Conservation (phyloP, 1,139 yeast genomes). For the Spathaspora sp. region DNA sequence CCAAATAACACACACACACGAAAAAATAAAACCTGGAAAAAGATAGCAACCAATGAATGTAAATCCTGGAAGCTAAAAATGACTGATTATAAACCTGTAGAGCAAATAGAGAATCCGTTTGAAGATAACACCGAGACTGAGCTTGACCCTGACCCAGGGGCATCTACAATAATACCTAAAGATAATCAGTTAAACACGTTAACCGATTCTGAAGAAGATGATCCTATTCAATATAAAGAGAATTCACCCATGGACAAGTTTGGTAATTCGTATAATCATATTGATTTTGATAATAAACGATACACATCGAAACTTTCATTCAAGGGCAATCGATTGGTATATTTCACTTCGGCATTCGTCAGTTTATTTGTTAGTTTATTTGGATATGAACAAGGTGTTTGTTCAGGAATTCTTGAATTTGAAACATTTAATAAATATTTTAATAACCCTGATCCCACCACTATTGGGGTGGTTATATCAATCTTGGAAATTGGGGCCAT, state of each 20-base stretch:
- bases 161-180: background rate
- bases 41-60: background rate
- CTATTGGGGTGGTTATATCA: conserved; percentile 51
- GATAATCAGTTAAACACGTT: too few species aligned
- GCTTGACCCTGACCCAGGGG: background rate
- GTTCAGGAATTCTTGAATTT: conserved; percentile 68
- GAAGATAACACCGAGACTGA: background rate
- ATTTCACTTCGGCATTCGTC: conserved; percentile 80
- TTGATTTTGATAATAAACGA: conserved; percentile 37
- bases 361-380: conserved; percentile 81
- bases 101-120: background rate
- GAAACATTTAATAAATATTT: conserved; percentile 46
- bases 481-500: conserved; percentile 55
- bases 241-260: conserved; percentile 23
- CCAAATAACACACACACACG: background rate
- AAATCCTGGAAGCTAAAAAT: too few species aligned
- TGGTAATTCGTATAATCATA: conserved; percentile 37
- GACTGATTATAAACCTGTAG: background rate
- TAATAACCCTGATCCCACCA: conserved; percentile 43
- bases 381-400: conserved; percentile 92
- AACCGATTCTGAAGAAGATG: background rate
- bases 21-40: background rate
- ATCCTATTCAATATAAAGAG: background rate
- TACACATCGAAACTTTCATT: conserved; percentile 35
- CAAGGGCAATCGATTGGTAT: conserved; percentile 50